These are phyloP conservation scores for Cercospora citrullina DNA, from an alignment of 2,329 filamentous ascomycete genomes.

Conservation along the genomic window DNA sequence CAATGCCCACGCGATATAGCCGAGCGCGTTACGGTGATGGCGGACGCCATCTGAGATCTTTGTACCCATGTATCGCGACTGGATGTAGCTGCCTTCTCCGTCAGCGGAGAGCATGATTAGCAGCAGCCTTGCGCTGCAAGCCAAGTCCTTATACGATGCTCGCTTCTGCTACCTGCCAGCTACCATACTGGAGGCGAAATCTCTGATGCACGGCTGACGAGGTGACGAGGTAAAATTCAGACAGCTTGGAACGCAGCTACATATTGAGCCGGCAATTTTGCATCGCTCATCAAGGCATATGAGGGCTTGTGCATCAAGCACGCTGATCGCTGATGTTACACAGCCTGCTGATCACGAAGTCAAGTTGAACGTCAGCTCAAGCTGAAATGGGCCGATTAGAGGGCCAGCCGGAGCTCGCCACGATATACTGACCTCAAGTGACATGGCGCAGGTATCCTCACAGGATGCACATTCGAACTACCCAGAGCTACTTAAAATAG, in stretches of 20 bases:
- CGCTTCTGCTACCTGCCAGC: background rate
- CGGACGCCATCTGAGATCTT: conserved; percentile 3
- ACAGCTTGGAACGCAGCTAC: background rate
- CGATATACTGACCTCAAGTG: background rate
- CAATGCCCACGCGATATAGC: conserved; percentile 5
- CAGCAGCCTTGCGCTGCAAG: background rate
- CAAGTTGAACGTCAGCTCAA: background rate
- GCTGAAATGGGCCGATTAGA: background rate
- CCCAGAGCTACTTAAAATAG: background rate
- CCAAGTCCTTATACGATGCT: background rate
- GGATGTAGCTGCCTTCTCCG: background rate
- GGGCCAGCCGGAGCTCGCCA: background rate
- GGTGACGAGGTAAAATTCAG: background rate
- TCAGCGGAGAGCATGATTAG: background rate
- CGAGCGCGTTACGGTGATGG: background rate
- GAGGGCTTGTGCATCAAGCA: background rate
- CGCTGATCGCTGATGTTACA: background rate
- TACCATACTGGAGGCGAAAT: background rate
- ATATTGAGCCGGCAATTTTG: background rate
- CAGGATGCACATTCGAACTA: background rate
- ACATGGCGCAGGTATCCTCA: background rate
- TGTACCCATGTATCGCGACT: background rate
- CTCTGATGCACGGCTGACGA: background rate
- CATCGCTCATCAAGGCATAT: background rate
- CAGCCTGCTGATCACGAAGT: background rate